These are phyloP conservation scores for Punica granatum DNA, from an alignment of 345 rosid genomes.

Conservation along the genomic window DNA sequence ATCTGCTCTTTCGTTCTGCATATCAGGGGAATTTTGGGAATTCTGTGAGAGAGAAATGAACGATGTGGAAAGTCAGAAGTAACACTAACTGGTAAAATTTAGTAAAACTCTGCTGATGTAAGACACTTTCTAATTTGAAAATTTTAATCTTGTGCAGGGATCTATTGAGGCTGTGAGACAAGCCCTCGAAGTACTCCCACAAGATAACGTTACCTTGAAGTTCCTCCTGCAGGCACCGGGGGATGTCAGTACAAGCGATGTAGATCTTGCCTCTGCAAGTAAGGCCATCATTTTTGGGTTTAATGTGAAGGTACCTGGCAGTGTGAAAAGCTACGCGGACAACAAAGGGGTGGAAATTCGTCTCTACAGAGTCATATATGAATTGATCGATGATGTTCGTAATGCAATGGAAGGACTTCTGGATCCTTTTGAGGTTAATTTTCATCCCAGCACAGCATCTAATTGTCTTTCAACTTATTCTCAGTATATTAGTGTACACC, in stretches of 20 bases:
- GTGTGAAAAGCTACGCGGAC: constrained; percentile 78
- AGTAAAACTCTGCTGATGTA: neutral
- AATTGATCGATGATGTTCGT: constrained; percentile 85
- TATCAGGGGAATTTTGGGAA: no score
- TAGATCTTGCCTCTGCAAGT: constrained; percentile 89
- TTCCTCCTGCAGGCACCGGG: constrained; percentile 90
- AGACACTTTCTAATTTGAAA: constrained; percentile 7
- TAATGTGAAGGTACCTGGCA: constrained; percentile 69
- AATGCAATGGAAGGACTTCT: constrained; percentile 99
- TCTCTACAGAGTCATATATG: constrained; percentile 82
- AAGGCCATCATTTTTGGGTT: constrained; percentile 85
- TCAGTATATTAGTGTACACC: neutral
- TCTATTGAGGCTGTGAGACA: constrained; percentile 93
- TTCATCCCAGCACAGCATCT: neutral
- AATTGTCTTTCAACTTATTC: neutral
- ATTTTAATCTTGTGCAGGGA: constrained; percentile 49
- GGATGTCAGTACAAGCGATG: constrained; percentile 79
- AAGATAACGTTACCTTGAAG: constrained; percentile 79
- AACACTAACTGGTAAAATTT: neutral
- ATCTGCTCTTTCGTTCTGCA: no score
- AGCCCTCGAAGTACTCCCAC: constrained; percentile 90
- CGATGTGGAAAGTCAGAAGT: no score
- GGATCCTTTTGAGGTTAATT: constrained; percentile 74
- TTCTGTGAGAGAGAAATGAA: no score
- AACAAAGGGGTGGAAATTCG: constrained; percentile 92